Evolutionary conservation across 768 basidiomycete genomes (phyloP).

Genomic region (Obba rivulosa): DNA sequence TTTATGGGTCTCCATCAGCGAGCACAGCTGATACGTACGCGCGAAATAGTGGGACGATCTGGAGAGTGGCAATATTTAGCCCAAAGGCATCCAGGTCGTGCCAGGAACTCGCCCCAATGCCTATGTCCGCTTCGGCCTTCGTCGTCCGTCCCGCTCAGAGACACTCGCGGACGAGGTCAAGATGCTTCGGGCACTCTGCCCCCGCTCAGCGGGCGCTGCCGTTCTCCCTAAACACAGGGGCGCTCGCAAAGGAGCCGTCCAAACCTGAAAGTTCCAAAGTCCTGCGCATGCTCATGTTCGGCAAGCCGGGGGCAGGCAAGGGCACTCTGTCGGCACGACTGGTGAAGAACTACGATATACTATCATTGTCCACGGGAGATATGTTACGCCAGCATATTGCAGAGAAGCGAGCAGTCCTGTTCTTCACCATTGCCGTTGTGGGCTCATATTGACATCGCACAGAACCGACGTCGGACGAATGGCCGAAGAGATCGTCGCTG

Average conservation of each 20-base stretch:
- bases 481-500: constrained; percentile 76
- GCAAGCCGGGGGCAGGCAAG: constrained; percentile 81
- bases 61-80: too few species aligned
- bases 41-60: too few species aligned
- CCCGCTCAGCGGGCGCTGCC: constrained; percentile 39
- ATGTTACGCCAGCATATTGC: constrained; percentile 80
- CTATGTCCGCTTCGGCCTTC: too few species aligned
- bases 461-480: constrained; percentile 67
- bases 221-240: constrained; percentile 34
- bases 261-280: constrained; percentile 13
- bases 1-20: too few species aligned
- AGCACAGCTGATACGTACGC: too few species aligned
- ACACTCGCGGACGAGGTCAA: too few species aligned
- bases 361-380: constrained; percentile 79
- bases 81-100: too few species aligned
- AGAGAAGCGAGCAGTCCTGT: constrained; percentile 38
- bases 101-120: too few species aligned
- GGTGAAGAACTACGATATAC: constrained; percentile 74
- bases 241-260: constrained; percentile 3
- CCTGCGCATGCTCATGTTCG: constrained; percentile 70
- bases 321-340: constrained; percentile 77
- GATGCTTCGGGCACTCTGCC: constrained; percentile 24
- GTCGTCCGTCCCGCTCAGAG: too few species aligned
- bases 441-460: not conserved
- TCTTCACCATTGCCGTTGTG: not conserved